A percentile compares a stretch with the other conserved stretches of the same genome.
phyloP scores from a whole-genome alignment of 2,329 filamentous ascomycete species.

The Penicillium sp. region DNA sequence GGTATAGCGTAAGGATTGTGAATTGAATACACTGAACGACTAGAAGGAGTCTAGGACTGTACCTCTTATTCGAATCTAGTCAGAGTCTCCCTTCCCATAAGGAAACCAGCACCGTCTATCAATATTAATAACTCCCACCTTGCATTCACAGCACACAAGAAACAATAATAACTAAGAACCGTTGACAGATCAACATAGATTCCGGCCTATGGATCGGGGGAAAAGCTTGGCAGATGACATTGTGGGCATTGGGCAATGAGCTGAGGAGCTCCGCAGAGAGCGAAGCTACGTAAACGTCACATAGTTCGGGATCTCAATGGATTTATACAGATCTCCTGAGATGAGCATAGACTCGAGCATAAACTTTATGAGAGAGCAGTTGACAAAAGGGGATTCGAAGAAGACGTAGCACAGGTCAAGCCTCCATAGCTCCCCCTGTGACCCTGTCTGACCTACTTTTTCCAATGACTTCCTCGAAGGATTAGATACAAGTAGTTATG shows the following conservation, averaged over 20 bases:
- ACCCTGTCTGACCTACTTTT: not conserved
- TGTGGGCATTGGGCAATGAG: not conserved
- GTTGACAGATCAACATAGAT: not conserved
- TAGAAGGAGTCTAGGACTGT: too few species aligned
- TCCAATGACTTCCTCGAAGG: not conserved
- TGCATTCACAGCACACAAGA: not conserved
- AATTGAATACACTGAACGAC: too few species aligned
- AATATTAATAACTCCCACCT: too few species aligned
- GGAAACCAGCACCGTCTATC: not conserved
- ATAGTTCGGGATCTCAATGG: not conserved
- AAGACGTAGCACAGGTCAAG: not conserved
- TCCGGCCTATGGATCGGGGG: not conserved
- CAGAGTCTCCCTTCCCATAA: too few species aligned
- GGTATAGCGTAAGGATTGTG: too few species aligned
- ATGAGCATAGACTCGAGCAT: too few species aligned
- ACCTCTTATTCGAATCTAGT: too few species aligned
- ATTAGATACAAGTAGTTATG: too few species aligned
- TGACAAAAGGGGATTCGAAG: not conserved
- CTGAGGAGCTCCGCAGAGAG: too few species aligned
- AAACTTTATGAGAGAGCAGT: too few species aligned
- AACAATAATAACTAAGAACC: not conserved
- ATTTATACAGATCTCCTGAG: not conserved
- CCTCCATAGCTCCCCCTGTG: not conserved
- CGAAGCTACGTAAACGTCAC: not conserved
- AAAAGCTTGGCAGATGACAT: conserved; percentile 2